Evolutionary conservation across 768 basidiomycete genomes (phyloP), one percentile per base, ranked within the genome.

Genomic region (Rubroboletus pulcherrimus): DNA sequence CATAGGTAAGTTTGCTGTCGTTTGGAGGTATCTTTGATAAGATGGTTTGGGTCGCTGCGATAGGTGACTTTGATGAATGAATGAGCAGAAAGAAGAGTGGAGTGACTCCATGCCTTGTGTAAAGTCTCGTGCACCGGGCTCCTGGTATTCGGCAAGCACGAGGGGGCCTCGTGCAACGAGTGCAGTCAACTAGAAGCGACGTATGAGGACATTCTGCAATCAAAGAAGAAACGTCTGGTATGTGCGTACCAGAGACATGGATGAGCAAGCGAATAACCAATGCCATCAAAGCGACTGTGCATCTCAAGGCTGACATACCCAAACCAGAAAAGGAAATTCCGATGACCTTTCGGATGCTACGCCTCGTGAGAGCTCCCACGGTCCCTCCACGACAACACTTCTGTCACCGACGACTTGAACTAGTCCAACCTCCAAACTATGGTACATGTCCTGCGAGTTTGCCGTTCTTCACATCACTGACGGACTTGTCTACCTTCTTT

Each of bases 1-100:
- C 90, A 78, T 93, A 92, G 53, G 86, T 86, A 54, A 87, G 76
- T 72, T 89, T 89, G 75, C 86, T 88, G 69, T 75, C 84, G 67
- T 93, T 93, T 4, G 92, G 94, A 1, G 96, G 94, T 67, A 99
- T 98, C 79, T 95, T 96, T 44, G 87, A 87, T 37, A 99, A 78
- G 61, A 98, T 97, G 1, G 87, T 92, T 64, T 91, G 84, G 1
- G 87, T 89, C 17, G 91, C 91, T 91, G 62, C 17, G 58, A 49
- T 47, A 14, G 50, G 49, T 30, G 29, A 54, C n/a, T 43, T 26
- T 31, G 24, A 47, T 56, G 42, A 38, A 26, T 30, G 49, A 51
- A 47, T 41, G 26, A 35, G 29, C 7, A 34, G 17, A 39, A 44
- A 33, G 39, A 49, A n/a, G 34, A 7, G 41, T 37, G 34, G 19